Evolutionary conservation across 768 basidiomycete genomes (phyloP).

Genomic region (Lentinula boryana): DNA sequence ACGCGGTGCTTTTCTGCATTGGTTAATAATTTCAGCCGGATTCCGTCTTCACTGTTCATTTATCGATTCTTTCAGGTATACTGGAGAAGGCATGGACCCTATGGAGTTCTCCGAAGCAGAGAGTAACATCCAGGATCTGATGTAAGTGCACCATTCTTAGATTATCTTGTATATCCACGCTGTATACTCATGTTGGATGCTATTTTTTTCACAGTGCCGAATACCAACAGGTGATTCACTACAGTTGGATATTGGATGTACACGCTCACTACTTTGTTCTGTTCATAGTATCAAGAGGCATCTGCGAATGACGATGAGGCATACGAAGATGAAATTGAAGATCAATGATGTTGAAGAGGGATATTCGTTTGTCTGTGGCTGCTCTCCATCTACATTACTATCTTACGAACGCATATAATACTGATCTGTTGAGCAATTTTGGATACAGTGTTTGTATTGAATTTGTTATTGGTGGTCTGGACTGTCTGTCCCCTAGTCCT

Average conservation of each 20-base stretch:
- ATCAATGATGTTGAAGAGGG: conserved; percentile 4
- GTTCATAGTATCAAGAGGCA: conserved; percentile 56
- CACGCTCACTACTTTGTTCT: background rate
- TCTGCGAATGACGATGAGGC: conserved; percentile 30
- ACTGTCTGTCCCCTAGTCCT: background rate
- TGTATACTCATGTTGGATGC: background rate
- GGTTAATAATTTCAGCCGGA: conserved; percentile 30
- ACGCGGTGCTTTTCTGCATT: conserved; percentile 81
- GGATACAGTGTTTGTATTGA: background rate
- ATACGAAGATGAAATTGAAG: conserved; percentile 10
- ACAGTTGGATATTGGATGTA: background rate
- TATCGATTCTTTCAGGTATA: conserved; percentile 42
- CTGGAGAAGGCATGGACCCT: conserved; percentile 85
- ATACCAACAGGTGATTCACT: conserved; percentile 68
- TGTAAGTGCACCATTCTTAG: conserved; percentile 46
- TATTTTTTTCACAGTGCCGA: conserved; percentile 53
- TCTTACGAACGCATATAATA: background rate
- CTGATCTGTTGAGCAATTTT: background rate
- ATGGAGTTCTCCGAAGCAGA: conserved; percentile 87
- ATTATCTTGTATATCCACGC: background rate
- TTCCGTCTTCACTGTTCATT: background rate
- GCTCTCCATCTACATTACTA: background rate
- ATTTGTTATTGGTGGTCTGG: background rate
- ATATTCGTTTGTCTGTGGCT: background rate
- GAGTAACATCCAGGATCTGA: conserved; percentile 73